Percentiles rank a stretch among this genome's conserved stretches.
Conservation (phyloP, 306 rosid genomes). For the Pyrus bretschneideri region DNA sequence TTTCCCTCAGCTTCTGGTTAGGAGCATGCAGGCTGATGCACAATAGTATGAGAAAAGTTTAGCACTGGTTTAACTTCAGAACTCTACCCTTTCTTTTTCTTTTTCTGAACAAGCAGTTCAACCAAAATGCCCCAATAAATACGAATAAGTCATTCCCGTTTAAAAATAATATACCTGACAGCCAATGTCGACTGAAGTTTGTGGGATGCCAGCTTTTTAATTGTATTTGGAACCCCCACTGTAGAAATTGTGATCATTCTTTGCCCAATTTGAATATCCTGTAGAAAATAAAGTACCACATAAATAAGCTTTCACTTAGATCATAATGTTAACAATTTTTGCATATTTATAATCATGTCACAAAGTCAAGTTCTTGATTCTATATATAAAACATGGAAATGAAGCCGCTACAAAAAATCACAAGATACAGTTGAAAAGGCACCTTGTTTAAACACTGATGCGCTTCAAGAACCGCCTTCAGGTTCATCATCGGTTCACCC, state of each 20-base stretch:
- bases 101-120: too few relatives aligned
- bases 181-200: conserved; percentile 97
- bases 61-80: background rate
- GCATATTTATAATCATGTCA: background rate
- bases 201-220: conserved; percentile 81
- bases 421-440: conserved; percentile 1
- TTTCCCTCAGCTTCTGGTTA: conserved; percentile 90
- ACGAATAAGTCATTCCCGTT: background rate
- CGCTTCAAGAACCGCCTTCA: conserved; percentile 83
- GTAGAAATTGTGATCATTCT: conserved; percentile 97
- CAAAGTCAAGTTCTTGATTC: background rate
- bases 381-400: background rate
- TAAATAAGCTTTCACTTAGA: conserved; percentile 3
- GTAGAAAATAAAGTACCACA: conserved; percentile 9
- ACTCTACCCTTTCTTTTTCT: background rate
- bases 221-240: conserved; percentile 96
- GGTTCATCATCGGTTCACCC: conserved; percentile 98
- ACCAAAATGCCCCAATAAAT: background rate
- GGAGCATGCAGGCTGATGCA: conserved; percentile 86
- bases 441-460: conserved; percentile 95
- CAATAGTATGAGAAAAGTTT: conserved; percentile 8
- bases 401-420: background rate
- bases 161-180: conserved; percentile 54
- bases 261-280: conserved; percentile 96
- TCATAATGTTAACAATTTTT: background rate